These are phyloP conservation scores for Crucibulum laeve DNA, from an alignment of 768 basidiomycete species.

Conservation along the genomic window DNA sequence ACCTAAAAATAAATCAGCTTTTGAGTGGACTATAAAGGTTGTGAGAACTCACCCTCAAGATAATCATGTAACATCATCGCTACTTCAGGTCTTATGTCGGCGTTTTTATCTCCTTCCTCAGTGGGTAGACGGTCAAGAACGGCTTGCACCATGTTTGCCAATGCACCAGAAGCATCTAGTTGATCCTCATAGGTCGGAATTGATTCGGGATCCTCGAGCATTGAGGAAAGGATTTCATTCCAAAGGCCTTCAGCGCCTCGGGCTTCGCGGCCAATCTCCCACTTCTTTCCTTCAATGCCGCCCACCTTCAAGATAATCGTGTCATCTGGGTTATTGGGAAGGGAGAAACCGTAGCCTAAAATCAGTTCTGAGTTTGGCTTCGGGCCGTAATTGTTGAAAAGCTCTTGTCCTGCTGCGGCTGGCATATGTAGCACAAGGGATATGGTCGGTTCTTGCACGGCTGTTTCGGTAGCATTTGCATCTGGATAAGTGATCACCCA, in stretches of 20 bases:
- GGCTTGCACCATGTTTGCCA: conserved; percentile 63
- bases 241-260: conserved; percentile 55
- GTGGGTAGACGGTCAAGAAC: conserved; percentile 47
- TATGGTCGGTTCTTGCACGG: conserved; percentile 32
- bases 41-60: conserved; percentile 53
- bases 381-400: conserved; percentile 90
- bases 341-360: conserved; percentile 87
- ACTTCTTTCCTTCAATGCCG: conserved; percentile 42
- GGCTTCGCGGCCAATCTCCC: conserved; percentile 61
- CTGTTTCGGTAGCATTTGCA: conserved; percentile 8
- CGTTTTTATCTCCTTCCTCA: conserved; percentile 14
- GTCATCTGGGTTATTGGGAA: conserved; percentile 79
- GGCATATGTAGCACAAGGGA: conserved; percentile 56
- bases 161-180: conserved; percentile 59
- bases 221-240: conserved; percentile 41
- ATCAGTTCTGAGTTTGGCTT: conserved; percentile 90
- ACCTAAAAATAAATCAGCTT: conserved; percentile 38
- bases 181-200: conserved; percentile 50
- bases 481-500: conserved; percentile 61
- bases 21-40: too few species aligned
- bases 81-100: conserved; percentile 49
- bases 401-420: conserved; percentile 41
- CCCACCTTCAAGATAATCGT: conserved; percentile 79
- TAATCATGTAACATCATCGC: conserved; percentile 64
- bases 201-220: conserved; percentile 18